Evolutionary conservation across 78 protist species (phyloP).

Genomic region (Dictyostelium firmibasis): DNA sequence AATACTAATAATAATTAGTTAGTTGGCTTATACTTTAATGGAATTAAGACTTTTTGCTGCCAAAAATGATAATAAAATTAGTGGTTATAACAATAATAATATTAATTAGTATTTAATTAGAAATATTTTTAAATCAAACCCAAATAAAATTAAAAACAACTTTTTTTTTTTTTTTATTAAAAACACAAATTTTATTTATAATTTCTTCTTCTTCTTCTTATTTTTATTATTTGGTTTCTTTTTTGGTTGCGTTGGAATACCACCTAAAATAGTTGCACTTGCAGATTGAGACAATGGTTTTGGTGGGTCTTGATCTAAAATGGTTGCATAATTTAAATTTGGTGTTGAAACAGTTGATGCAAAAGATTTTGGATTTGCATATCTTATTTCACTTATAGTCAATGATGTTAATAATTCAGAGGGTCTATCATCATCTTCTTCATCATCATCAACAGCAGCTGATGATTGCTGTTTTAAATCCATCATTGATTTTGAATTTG

Average conservation of each 20-base stretch:
- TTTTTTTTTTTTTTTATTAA: too few relatives aligned
- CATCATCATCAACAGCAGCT: not conserved
- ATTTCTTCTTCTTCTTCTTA: not conserved
- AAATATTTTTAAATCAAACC: too few relatives aligned
- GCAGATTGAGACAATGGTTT: not conserved
- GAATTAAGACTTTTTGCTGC: too few relatives aligned
- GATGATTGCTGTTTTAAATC: not conserved
- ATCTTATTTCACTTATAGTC: conserved; percentile 8
- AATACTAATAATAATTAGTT: too few relatives aligned
- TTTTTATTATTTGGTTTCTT: not conserved
- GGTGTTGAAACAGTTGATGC: not conserved
- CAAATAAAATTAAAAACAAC: too few relatives aligned
- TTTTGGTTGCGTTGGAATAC: not conserved
- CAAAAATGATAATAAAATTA: too few relatives aligned
- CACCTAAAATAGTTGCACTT: not conserved
- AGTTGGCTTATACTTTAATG: too few relatives aligned
- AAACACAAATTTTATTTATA: not conserved
- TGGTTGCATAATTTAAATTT: not conserved
- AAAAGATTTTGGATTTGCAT: not conserved
- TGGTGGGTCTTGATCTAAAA: not conserved
- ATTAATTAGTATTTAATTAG: too few relatives aligned
- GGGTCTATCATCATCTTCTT: not conserved
- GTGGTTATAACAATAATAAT: too few relatives aligned
- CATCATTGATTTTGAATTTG: not conserved
- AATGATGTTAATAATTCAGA: conserved; percentile 19